A percentile compares a stretch with the other conserved stretches of the same genome.
These are phyloP conservation scores for Boletus barrowsii DNA, from an alignment of 768 basidiomycete genomes.

Conservation along the genomic window DNA sequence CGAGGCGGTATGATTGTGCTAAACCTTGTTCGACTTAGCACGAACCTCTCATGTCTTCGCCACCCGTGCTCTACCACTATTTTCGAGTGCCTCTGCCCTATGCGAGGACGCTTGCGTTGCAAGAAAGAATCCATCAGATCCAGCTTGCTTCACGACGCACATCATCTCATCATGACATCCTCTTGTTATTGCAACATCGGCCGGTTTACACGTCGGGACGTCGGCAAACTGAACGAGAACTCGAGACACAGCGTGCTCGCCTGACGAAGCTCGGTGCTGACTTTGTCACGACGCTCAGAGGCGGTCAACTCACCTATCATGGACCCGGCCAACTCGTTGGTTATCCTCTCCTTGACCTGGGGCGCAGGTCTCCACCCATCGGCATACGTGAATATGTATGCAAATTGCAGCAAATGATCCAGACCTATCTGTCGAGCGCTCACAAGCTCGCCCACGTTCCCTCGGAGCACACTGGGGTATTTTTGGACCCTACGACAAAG, in stretches of 20 bases:
- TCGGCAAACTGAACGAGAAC: slow-evolving; percentile 64
- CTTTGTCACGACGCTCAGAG: slow-evolving; percentile 76
- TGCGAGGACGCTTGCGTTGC: slow-evolving; percentile 58
- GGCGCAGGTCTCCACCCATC: slow-evolving; percentile 68
- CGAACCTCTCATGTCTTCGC: slow-evolving; percentile 31
- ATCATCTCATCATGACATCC: slow-evolving; percentile 52
- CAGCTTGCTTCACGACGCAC: slow-evolving; percentile 56
- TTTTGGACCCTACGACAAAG: slow-evolving; percentile 76
- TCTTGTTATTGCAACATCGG: slow-evolving; percentile 83
- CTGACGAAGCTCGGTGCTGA: slow-evolving; percentile 82
- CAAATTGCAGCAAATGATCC: slow-evolving; percentile 70
- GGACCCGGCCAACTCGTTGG: slow-evolving; percentile 97
- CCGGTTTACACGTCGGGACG: slow-evolving; percentile 97
- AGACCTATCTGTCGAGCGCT: slow-evolving; percentile 54
- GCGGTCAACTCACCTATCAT: slow-evolving; percentile 95
- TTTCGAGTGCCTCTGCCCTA: slow-evolving; percentile 83
- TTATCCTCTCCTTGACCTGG: slow-evolving; percentile 89
- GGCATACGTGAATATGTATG: slow-evolving; percentile 83
- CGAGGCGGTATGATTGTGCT: too few species aligned
- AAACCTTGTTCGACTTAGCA: background rate
- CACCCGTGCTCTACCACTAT: slow-evolving; percentile 74
- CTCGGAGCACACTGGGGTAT: slow-evolving; percentile 88
- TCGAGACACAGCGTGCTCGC: slow-evolving; percentile 57
- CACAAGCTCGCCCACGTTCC: slow-evolving; percentile 57
- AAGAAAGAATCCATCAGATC: slow-evolving; percentile 65